Evolutionary conservation across 2,329 filamentous ascomycete genomes (phyloP).

Genomic region (Colletotrichum higginsianum): DNA sequence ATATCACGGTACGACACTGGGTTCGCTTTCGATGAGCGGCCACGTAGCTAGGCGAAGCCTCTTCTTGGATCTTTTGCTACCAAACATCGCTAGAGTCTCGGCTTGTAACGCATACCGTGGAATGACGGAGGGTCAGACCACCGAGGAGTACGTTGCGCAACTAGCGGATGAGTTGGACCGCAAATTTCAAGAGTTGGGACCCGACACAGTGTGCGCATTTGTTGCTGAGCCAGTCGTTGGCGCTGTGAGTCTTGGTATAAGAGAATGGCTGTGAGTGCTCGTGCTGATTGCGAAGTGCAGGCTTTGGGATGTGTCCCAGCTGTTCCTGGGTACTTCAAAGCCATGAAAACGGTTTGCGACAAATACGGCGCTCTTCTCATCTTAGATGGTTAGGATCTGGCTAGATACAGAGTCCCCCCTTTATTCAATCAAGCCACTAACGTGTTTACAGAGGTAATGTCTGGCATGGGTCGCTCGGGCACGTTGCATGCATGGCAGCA

Average conservation of each 20-base stretch:
- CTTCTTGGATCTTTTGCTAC: slow-evolving; percentile 73
- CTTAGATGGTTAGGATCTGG: slow-evolving; percentile 64
- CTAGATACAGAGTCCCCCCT: not conserved
- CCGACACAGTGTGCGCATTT: slow-evolving; percentile 74
- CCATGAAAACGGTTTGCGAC: slow-evolving; percentile 78
- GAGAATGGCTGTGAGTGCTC: not conserved
- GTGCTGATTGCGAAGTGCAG: slow-evolving; percentile 51
- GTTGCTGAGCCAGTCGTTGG: slow-evolving; percentile 79
- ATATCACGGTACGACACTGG: slow-evolving; percentile 82
- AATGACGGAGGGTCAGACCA: slow-evolving; percentile 64
- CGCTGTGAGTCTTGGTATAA: slow-evolving; percentile 66
- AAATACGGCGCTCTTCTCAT: slow-evolving; percentile 82
- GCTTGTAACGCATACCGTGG: slow-evolving; percentile 78
- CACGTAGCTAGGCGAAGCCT: slow-evolving; percentile 72
- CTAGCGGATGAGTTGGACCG: slow-evolving; percentile 76
- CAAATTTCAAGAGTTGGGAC: slow-evolving; percentile 75
- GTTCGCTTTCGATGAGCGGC: slow-evolving; percentile 75
- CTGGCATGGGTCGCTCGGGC: slow-evolving; percentile 35
- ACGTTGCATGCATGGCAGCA: slow-evolving; percentile 36
- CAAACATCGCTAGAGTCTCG: slow-evolving; percentile 73
- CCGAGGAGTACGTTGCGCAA: slow-evolving; percentile 65
- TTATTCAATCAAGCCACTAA: not conserved
- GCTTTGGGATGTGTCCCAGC: slow-evolving; percentile 79
- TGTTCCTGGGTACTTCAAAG: slow-evolving; percentile 70
- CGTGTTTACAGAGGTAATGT: slow-evolving; percentile 50